Evolutionary conservation across 2,329 filamentous ascomycete genomes (phyloP), one percentile per base, ranked within the genome.

Genomic region (Emmonsia crescens): DNA sequence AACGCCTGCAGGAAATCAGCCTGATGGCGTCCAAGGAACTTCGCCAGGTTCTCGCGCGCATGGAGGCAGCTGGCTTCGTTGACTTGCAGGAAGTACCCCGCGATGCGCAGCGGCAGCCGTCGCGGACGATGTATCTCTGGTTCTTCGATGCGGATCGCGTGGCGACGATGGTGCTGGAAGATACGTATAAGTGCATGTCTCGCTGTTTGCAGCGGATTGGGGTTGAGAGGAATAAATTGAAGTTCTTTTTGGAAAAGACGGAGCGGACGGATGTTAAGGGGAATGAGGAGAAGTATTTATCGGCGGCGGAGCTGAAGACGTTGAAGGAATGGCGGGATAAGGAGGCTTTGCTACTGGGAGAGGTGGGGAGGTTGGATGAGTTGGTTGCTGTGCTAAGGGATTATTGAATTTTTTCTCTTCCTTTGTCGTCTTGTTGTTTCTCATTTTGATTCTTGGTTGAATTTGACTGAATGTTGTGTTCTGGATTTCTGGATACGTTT

Each of bases 21-120:
- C 83, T 99, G 64, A 87, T 96, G 79, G 88, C 88, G 62, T 89
- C 93, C 68, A 86, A 88, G 62, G 90, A 96, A 60, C 85, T 97
- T 29, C 89, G 94, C 55, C 85, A 87, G 62, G 88, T 91, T 64
- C 87, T 97, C 75, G 87, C 89, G 16, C 85, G 87, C 64, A 89
- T 99, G 82, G 89, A 96, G 67, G 86, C 91, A 73, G 85, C 86
- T 21, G 93, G 94, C 1, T 87, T 94, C 64, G 85, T 96, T 14
- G 91, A 97, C 67, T 85, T 96, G 5, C 94, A 99, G 73, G 94
- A 99, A 77, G 88, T 99, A 0, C 94, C 94, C 0, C 89, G 89
- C 66, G 93, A 97, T 69, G 88, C 88, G 66, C 87, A 86, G 64
- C 87, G 91, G 40, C 84, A 89, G 68, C 89, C 92, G 0, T 89